A percentile compares a stretch with the other conserved stretches of the same genome.
phyloP scores from a whole-genome alignment of 306 rosid genomes.

The Acacia melanoxylon region DNA sequence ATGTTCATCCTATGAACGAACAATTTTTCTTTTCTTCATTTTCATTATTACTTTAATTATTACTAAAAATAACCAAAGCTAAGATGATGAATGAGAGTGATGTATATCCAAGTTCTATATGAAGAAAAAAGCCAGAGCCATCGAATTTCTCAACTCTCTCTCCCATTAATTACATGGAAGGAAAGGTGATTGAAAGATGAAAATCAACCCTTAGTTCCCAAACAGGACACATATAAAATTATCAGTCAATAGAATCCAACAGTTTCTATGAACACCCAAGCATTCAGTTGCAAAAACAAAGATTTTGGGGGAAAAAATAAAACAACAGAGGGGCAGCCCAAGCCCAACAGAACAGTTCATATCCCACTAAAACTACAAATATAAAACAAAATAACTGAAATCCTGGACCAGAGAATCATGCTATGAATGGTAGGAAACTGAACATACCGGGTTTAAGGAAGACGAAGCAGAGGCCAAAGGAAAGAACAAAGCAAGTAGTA shows the following conservation, averaged over 20 bases:
- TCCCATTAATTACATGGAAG: not conserved
- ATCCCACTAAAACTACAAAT: constrained; percentile 21
- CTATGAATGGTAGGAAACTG: not conserved
- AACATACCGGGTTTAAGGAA: constrained; percentile 60
- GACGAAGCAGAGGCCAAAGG: constrained; percentile 56
- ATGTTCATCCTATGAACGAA: not conserved
- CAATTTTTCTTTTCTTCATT: not conserved
- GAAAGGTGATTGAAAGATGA: not conserved
- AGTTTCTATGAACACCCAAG: not conserved
- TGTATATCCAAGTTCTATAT: not conserved
- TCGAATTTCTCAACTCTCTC: not conserved
- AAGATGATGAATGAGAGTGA: not conserved
- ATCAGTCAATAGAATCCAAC: constrained; percentile 3
- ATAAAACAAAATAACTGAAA: not conserved
- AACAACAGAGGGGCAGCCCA: not conserved
- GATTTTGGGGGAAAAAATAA: not conserved
- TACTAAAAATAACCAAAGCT: not conserved
- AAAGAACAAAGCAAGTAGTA: constrained; percentile 45
- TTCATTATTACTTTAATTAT: not conserved
- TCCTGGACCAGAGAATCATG: not conserved
- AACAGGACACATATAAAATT: not conserved
- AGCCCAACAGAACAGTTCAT: constrained; percentile 2
- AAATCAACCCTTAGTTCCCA: constrained; percentile 20
- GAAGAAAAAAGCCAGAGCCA: not conserved
- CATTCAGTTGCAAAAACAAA: not conserved